Percentiles rank a stretch among this genome's conserved stretches.
Conservation (phyloP, 2,329 filamentous ascomycete species). For the Sclerotinia borealis region DNA sequence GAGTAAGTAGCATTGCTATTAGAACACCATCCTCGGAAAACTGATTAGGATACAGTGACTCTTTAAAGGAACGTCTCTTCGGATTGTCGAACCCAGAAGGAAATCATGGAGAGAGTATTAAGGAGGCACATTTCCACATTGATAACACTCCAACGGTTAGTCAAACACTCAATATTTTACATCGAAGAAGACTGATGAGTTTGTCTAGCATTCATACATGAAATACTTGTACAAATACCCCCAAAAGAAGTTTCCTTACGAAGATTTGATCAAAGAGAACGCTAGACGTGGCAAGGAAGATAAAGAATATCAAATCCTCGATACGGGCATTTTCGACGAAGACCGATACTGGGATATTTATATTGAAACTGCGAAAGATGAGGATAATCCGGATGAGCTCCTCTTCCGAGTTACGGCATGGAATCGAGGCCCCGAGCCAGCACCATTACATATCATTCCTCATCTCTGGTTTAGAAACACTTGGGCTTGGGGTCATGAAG, state of each 20-base stretch:
- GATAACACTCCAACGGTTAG: slow-evolving; percentile 71
- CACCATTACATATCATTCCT: slow-evolving; percentile 86
- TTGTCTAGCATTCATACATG: slow-evolving; percentile 85
- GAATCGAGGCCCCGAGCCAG: slow-evolving; percentile 87
- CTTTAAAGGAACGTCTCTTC: slow-evolving; percentile 91
- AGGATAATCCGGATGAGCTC: slow-evolving; percentile 84
- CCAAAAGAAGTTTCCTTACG: slow-evolving; percentile 84
- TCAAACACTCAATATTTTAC: background rate
- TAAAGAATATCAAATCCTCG: slow-evolving; percentile 83
- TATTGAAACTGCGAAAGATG: slow-evolving; percentile 93
- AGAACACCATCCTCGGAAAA: slow-evolving; percentile 30
- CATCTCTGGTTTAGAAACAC: slow-evolving; percentile 98
- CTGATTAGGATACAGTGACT: slow-evolving; percentile 56
- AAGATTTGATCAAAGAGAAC: slow-evolving; percentile 81
- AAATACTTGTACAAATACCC: slow-evolving; percentile 98
- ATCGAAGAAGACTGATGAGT: slow-evolving; percentile 12
- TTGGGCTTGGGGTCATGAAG: slow-evolving; percentile 87
- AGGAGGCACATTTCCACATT: slow-evolving; percentile 92
- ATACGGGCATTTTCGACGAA: slow-evolving; percentile 83
- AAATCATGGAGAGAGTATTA: slow-evolving; percentile 95
- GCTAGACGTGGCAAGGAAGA: slow-evolving; percentile 69
- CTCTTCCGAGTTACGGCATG: slow-evolving; percentile 93
- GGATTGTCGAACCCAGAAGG: slow-evolving; percentile 94
- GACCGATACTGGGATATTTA: slow-evolving; percentile 95
- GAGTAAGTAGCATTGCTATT: slow-evolving; percentile 53